Evolutionary conservation across 2,329 filamentous ascomycete genomes (phyloP), one percentile per base, ranked within the genome.

Genomic region (Ophiosphaerella korrae): DNA sequence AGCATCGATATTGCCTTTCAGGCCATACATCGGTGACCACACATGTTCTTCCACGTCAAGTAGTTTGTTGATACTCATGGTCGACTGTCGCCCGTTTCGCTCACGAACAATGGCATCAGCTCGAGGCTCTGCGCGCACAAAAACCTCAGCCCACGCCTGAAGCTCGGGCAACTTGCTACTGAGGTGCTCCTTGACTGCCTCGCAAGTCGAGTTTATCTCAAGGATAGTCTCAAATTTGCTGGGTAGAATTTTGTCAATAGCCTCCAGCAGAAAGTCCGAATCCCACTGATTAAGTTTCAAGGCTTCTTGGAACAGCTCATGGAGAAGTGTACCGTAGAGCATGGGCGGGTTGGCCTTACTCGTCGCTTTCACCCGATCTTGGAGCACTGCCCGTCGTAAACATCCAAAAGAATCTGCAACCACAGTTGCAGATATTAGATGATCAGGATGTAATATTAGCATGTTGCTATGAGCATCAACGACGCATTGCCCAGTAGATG

Each of bases 1-100:
- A 24, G 94, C 94, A 75, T 99, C 94, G 52, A 99, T 94, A 63
- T 97, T 99, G 26, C 94, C 94, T 73, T 99, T 99, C 13, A 99
- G 80, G 0, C 94, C 94, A 70, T 96, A 99, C 85, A 92, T 93
- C 0, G 94, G 94, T 6, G 93, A 97, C 94, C 94, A 99, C 24
- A 99, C 87, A 68, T 97, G 94, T 73, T 99, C 94, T 71, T 99
- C 94, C 8, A 99, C 90, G 68, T 97, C 94, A 12, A 99, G 86
- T 24, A 99, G 80, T 70, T 97, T 99, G 66, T 88, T 95, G 61
- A 99, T 87, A 61, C 89, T 92, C 82, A 97, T 87, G 50, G 82
- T 88, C 9, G 88, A 84, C 59, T 87, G 88, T 45, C 88, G 84
- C 35, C 88, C 88, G 66, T 92, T 88, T 40, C 89, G 84, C 58